Percentiles rank a stretch among this genome's conserved stretches.
phyloP scores from a whole-genome alignment of 306 rosid species.

The Hylodesmum podocarpum region DNA sequence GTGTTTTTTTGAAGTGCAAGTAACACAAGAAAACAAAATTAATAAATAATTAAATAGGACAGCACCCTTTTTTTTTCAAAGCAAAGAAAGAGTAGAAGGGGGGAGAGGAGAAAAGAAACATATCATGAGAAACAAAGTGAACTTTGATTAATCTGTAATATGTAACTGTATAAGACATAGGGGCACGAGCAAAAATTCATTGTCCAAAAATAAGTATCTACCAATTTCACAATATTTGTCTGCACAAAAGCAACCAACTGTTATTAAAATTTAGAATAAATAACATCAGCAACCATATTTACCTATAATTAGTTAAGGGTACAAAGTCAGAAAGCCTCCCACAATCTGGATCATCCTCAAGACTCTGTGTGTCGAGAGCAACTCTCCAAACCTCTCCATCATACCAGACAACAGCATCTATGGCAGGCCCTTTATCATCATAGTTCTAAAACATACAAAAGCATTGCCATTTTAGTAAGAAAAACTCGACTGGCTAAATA shows the following conservation, averaged over 20 bases:
- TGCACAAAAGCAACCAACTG: constrained; percentile 9
- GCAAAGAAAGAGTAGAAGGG: constrained; percentile 3
- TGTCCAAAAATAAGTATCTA: constrained; percentile 11
- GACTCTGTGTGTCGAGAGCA: constrained; percentile 86
- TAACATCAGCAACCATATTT: constrained; percentile 32
- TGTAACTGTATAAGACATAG: neutral
- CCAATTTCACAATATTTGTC: constrained; percentile 4
- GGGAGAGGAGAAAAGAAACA: neutral
- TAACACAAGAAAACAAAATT: constrained; percentile 18
- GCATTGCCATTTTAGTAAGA: constrained; percentile 23
- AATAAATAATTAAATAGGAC: constrained; percentile 1
- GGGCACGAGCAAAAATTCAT: constrained; percentile 3
- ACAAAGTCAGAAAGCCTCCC: constrained; percentile 85
- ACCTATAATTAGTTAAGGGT: constrained; percentile 92
- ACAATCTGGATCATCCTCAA: constrained; percentile 68
- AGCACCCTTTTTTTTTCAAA: neutral
- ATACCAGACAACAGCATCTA: constrained; percentile 96
- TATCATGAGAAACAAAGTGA: constrained; percentile 4
- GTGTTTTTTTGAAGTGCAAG: neutral
- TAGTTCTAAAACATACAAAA: constrained; percentile 61
- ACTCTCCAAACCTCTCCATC: constrained; percentile 97
- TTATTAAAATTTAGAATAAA: constrained; percentile 7
- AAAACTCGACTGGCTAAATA: constrained; percentile 6
- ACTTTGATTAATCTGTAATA: constrained; percentile 2
- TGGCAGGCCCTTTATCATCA: constrained; percentile 86